phyloP scores from a whole-genome alignment of 2,329 filamentous ascomycete genomes.

The Sporothrix pallida region DNA sequence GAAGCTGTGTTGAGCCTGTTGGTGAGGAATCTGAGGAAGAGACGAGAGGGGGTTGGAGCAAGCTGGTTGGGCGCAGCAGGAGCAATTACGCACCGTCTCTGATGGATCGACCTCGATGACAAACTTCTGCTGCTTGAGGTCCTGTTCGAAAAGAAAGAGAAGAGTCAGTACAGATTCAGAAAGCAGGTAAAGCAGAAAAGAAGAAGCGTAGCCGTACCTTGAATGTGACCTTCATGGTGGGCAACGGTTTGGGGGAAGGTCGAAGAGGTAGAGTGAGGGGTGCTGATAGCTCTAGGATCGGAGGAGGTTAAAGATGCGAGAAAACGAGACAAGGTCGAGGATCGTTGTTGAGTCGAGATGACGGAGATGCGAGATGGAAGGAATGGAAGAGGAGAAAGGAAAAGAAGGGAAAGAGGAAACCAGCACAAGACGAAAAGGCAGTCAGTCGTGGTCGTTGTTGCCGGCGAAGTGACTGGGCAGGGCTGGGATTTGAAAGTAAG shows the following conservation, averaged over 20 bases:
- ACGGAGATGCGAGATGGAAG: not conserved
- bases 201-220: constrained; percentile 54
- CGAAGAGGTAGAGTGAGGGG: constrained; percentile 12
- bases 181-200: not conserved
- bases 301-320: not conserved
- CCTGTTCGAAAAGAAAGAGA: constrained; percentile 59
- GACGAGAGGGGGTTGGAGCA: constrained; percentile 36
- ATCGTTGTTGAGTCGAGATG: constrained; percentile 1
- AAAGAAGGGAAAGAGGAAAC: not conserved
- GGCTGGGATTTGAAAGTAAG: not conserved
- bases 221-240: constrained; percentile 72
- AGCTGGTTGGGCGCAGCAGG: not conserved
- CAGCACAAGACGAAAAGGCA: constrained; percentile 5
- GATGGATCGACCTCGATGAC: constrained; percentile 91
- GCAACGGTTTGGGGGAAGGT: constrained; percentile 37
- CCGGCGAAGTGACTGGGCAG: constrained; percentile 8
- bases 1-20: not conserved
- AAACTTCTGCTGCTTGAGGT: constrained; percentile 99
- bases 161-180: constrained; percentile 32
- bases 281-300: constrained; percentile 9
- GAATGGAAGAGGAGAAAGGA: not conserved
- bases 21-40: constrained; percentile 34
- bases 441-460: constrained; percentile 18
- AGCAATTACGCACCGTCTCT: constrained; percentile 72
- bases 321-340: constrained; percentile 2